These are phyloP conservation scores for Talaromyces sp. DNA, from an alignment of 2,329 filamentous ascomycete species.

Conservation along the genomic window DNA sequence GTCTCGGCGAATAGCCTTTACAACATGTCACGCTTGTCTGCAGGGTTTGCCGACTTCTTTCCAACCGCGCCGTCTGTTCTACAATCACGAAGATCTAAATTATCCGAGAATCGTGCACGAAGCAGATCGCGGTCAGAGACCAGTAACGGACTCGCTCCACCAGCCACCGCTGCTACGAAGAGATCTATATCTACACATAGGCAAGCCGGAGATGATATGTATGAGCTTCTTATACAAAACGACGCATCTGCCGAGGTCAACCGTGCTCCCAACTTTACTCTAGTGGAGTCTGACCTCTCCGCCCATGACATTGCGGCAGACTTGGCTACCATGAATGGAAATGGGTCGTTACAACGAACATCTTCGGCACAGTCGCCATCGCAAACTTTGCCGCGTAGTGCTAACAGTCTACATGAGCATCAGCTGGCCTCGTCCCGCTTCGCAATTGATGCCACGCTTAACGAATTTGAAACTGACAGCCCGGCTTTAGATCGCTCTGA, in stretches of 20 bases:
- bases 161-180: conserved; percentile 18
- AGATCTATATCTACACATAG: background rate
- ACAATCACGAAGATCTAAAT: conserved; percentile 46
- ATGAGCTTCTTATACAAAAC: background rate
- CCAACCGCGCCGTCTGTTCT: conserved; percentile 68
- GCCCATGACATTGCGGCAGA: background rate
- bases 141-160: conserved; percentile 25
- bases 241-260: background rate
- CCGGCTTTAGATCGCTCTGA: background rate
- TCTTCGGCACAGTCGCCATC: background rate
- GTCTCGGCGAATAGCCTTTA: conserved; percentile 21
- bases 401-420: background rate
- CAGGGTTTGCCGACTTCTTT: conserved; percentile 84
- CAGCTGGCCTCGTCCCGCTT: background rate
- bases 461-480: background rate
- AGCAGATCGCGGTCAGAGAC: conserved; percentile 55
- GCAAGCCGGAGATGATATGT: background rate
- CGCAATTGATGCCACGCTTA: background rate
- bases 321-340: conserved; percentile 7
- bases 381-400: background rate
- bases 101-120: conserved; percentile 47
- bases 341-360: background rate
- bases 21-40: conserved; percentile 75
- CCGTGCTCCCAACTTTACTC: background rate
- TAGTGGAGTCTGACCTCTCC: background rate